Evolutionary conservation across 108 stramenopile species (phyloP).

Genomic region (Cyclotella kingstonii): DNA sequence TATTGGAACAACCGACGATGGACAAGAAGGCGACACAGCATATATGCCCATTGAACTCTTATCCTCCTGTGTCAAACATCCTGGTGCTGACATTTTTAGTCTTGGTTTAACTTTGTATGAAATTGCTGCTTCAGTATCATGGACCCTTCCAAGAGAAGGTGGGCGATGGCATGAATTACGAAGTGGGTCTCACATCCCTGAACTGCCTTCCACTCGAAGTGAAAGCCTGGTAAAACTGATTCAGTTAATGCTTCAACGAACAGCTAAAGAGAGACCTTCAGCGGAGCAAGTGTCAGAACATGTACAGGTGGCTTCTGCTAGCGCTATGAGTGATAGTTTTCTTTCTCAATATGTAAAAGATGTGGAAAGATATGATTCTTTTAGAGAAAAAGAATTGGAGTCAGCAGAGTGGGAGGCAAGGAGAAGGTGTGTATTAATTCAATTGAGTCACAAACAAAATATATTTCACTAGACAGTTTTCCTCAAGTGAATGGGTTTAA

Average conservation of each 20-base stretch:
- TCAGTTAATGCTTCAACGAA: slow-evolving; percentile 54
- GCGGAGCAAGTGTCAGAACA: slow-evolving; percentile 60
- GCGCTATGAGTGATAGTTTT: slow-evolving; percentile 52
- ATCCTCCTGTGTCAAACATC: slow-evolving; percentile 51
- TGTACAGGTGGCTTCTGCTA: slow-evolving; percentile 38
- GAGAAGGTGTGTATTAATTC: slow-evolving; percentile 19
- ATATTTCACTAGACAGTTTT: not conserved
- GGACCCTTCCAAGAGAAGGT: slow-evolving; percentile 69
- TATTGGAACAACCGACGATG: slow-evolving; percentile 70
- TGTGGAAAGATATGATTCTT: slow-evolving; percentile 56
- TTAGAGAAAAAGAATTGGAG: slow-evolving; percentile 42
- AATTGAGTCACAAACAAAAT: not conserved
- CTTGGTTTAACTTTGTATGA: slow-evolving; percentile 81
- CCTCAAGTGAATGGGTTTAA: not conserved
- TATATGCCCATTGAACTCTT: slow-evolving; percentile 76
- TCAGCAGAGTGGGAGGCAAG: slow-evolving; percentile 40
- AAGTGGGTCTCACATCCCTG: slow-evolving; percentile 42
- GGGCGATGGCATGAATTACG: slow-evolving; percentile 71
- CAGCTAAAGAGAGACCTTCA: slow-evolving; percentile 46
- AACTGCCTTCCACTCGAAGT: slow-evolving; percentile 53
- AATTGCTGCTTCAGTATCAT: slow-evolving; percentile 47
- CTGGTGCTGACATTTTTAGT: slow-evolving; percentile 80
- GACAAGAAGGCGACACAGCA: slow-evolving; percentile 80
- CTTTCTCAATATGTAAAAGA: slow-evolving; percentile 71
- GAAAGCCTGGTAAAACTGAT: slow-evolving; percentile 49